Base-by-base conservation (phyloP, 345 rosid genomes). In the Citrus glauca region DNA sequence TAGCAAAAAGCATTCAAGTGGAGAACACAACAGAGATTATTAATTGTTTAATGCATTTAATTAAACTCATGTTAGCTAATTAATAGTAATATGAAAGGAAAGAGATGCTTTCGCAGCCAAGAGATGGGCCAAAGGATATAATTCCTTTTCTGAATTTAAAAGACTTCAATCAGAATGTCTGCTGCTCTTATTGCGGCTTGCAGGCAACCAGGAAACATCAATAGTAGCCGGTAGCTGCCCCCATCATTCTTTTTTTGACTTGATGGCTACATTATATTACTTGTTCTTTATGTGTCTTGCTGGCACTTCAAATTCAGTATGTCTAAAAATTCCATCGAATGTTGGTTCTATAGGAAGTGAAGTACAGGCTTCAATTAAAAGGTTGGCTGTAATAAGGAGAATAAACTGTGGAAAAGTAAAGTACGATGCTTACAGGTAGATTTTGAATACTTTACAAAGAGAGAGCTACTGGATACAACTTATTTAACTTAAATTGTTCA, bases 201-300 rank as follows among this genome's bases (percentile, higher is more conserved):
- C 79, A 78, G 84, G 87, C 66, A 78, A 72, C 76, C 17, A 61
- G 85, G 87, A 82, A 80, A 84, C 87, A 86, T 42, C 57, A 35
- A 71, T 42, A 67, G 74, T 74, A 35, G 64, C 77, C 71, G 28
- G 40, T n/a, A 13, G 25, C 56, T 1, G 2, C 16, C 42, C 77
- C 69, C 17, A 48, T 48, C 50, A 19, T 25, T 42, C n/a, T 53
- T 30, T 30, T 73, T 74, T 74, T 37, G 48, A 45, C 50, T 45
- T 45, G 2, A 13, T 45, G 10, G 50, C 17, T 45, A 45, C 50
- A 45, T 45, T 11, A 11, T 45, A 13, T 45, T 45, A 13, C 16
- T 13, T 3, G 50, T 13, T 45, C 50, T 45, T 45, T 13, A 45
- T 45, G 17, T 45, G 13, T 13, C 17, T 1, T 45, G 50, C 14